Conservation (phyloP, 2,329 filamentous ascomycete species). For the Trichoderma guizhouense region DNA sequence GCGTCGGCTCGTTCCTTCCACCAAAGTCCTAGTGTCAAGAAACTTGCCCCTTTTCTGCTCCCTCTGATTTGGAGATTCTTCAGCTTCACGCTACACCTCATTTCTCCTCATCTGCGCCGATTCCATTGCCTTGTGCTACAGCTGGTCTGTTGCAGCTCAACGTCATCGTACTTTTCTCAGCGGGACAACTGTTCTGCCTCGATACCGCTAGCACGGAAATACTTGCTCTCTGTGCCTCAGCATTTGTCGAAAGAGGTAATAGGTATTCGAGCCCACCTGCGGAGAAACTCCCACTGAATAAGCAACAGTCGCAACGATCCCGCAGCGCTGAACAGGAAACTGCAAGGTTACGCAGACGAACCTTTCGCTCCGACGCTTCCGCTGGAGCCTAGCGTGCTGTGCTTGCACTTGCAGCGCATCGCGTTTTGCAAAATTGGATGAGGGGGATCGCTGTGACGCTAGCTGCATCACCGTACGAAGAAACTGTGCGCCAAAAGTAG, state of each 20-base stretch:
- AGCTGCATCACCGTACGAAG: not conserved
- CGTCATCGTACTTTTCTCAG: not conserved
- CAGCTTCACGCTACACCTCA: not conserved
- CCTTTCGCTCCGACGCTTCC: slow-evolving; percentile 14
- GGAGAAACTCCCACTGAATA: not conserved
- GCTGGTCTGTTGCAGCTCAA: slow-evolving; percentile 1
- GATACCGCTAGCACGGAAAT: not conserved
- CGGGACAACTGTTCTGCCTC: not conserved
- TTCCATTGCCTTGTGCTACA: not conserved
- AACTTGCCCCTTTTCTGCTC: not conserved
- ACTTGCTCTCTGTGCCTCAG: not conserved
- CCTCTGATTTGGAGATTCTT: not conserved
- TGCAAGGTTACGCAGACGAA: slow-evolving; percentile 6
- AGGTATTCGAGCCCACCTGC: not conserved
- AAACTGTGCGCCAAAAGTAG: not conserved
- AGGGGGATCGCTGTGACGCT: not conserved
- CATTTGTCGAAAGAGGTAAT: not conserved
- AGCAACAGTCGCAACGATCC: not conserved
- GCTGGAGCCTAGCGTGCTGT: not conserved
- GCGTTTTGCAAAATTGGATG: not conserved
- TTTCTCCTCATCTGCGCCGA: not conserved
- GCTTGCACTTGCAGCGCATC: not conserved
- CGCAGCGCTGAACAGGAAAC: not conserved
- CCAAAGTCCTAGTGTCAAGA: not conserved
- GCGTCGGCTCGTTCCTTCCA: not conserved